Percentiles rank a stretch among this genome's conserved stretches.
Conservation (phyloP, 78 protist species). For the Dictyostelium intermedium region DNA sequence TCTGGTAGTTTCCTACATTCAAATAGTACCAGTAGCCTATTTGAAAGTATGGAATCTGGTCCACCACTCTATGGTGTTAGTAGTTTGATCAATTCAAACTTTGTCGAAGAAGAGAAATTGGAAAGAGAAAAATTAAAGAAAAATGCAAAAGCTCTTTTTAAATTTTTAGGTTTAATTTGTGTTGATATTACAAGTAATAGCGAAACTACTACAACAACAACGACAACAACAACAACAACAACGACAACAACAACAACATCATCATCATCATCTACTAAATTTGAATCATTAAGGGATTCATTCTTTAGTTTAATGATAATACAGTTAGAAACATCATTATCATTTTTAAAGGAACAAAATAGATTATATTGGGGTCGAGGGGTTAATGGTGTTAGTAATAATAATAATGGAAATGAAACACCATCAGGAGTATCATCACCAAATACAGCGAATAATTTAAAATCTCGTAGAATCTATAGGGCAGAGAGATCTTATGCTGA, state of each 20-base stretch:
- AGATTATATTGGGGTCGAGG: slow-evolving; percentile 51
- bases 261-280: not conserved
- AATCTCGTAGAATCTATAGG: slow-evolving; percentile 26
- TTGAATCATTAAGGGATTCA: slow-evolving; percentile 58
- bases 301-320: slow-evolving; percentile 62
- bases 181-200: slow-evolving; percentile 15
- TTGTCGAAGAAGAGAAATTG: slow-evolving; percentile 41
- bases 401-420: not conserved
- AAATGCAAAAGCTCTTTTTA: slow-evolving; percentile 65
- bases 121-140: slow-evolving; percentile 62
- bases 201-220: not conserved
- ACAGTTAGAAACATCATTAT: slow-evolving; percentile 35
- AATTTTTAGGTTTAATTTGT: slow-evolving; percentile 68
- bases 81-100: not conserved
- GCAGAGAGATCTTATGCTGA: slow-evolving; percentile 37
- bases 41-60: not conserved
- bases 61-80: too few relatives aligned
- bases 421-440: not conserved
- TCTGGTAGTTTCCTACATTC: not conserved
- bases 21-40: not conserved
- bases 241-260: not conserved
- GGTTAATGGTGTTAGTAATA: not conserved
- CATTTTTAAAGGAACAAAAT: slow-evolving; percentile 44
- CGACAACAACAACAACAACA: not conserved
- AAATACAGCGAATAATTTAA: not conserved